These are phyloP conservation scores for Lentinula edodes DNA, from an alignment of 768 basidiomycete species.

Conservation along the genomic window DNA sequence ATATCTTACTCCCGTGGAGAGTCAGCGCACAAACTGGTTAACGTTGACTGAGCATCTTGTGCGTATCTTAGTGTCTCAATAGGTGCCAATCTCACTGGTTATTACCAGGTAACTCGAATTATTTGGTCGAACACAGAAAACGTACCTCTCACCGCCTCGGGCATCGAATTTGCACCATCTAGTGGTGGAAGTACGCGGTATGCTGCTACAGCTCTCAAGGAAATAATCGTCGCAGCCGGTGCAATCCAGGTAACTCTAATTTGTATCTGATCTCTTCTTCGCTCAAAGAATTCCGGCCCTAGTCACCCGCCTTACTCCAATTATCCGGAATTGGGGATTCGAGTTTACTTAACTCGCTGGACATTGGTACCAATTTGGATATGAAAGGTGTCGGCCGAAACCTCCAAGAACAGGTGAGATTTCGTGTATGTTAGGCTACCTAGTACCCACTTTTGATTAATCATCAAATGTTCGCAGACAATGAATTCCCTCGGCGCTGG, in stretches of 20 bases:
- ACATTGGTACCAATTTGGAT: conserved; percentile 40
- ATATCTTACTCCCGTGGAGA: conserved; percentile 50
- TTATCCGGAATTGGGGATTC: conserved; percentile 55
- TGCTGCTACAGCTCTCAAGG: conserved; percentile 35
- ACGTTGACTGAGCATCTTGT: conserved; percentile 37
- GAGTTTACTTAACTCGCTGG: conserved; percentile 35
- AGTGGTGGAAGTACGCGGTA: conserved; percentile 30
- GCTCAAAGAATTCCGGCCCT: background rate
- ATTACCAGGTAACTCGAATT: conserved; percentile 39
- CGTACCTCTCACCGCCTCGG: conserved; percentile 36
- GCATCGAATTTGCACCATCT: conserved; percentile 41
- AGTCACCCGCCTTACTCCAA: conserved; percentile 45
- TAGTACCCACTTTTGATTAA: background rate
- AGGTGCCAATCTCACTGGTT: background rate
- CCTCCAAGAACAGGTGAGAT: conserved; percentile 46
- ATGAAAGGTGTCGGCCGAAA: conserved; percentile 50
- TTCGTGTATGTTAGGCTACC: background rate
- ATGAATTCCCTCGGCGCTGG: conserved; percentile 36
- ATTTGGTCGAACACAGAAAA: conserved; percentile 25
- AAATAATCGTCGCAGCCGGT: conserved; percentile 52
- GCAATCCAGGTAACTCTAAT: conserved; percentile 31
- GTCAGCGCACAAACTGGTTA: conserved; percentile 40
- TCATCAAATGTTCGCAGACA: conserved; percentile 20
- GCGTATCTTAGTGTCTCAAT: conserved; percentile 10
- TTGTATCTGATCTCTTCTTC: background rate